Base-by-base conservation (phyloP, 495 filamentous ascomycete species). In the Neurospora sp. region DNA sequence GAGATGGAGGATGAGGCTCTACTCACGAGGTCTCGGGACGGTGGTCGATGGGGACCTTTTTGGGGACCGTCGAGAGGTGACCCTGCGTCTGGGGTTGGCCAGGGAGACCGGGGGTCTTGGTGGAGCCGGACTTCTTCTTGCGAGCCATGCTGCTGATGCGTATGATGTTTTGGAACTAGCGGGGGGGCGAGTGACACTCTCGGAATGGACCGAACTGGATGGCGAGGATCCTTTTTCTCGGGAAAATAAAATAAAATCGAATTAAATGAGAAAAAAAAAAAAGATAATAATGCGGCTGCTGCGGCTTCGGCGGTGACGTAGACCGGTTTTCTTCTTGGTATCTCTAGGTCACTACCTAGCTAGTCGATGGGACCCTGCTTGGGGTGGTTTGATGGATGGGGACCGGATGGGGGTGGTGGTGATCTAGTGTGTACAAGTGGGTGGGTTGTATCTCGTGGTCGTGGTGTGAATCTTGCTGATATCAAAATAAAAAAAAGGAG, bases 11-110 rank as follows among this genome's bases (percentile, higher is more conserved):
- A 70, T 4, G 4, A 18, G 42, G 37, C 16, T n/a, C 10, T 48
- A 10, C 79, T 77, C 66, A 81, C 78, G 79, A 81, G 31, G 69
- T 77, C 66, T 80, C 78, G n/a, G 79, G 79, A n/a, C 79, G 77
- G 31, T 40, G 69, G 70, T 81, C 79, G 27, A 75, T 69, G 54
- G 54, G 54, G 27, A 66, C 54, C 54, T 35, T 66, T 66, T 66
- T 66, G 27, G 54, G 54, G 54, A 66, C 54, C 23, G 54, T 66
- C 54, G 54, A 66, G 54, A 66, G 54, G 54, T 66, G 27, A 66
- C 54, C 54, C 54, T 66, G 54, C 54, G 54, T 66, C 54, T 66
- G 54, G 54, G 54, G 54, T 66, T 66, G 54, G 27, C 54, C 54
- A 66, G 54, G 54, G 54, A 66, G 54, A 66, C 54, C 54, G 27